A percentile compares a stretch with the other conserved stretches of the same genome.
phyloP scores from a whole-genome alignment of 2,329 filamentous ascomycete species.

The Aspergillus sp. region DNA sequence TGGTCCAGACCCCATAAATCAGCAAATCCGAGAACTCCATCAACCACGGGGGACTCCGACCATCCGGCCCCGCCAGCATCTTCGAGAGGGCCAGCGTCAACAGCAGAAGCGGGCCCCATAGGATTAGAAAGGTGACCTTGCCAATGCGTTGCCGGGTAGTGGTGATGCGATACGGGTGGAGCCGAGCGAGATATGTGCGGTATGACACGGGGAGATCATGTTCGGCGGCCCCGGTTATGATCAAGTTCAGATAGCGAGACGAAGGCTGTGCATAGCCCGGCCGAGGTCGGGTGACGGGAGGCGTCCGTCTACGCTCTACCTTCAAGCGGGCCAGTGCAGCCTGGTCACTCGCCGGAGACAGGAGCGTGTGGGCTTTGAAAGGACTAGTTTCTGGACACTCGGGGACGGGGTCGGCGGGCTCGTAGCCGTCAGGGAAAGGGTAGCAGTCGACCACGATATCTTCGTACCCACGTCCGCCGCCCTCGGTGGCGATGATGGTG shows the following conservation, averaged over 20 bases:
- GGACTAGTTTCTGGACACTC: constrained; percentile 60
- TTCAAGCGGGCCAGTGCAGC: constrained; percentile 1
- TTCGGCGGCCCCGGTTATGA: constrained; percentile 75
- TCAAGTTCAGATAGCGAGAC: constrained; percentile 75
- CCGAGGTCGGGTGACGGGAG: constrained; percentile 54
- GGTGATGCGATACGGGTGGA: constrained; percentile 72
- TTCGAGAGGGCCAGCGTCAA: constrained; percentile 48
- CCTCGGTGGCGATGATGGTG: constrained; percentile 86
- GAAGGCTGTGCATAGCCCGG: constrained; percentile 78
- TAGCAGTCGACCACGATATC: constrained; percentile 80
- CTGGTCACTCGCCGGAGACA: constrained; percentile 54
- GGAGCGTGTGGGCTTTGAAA: constrained; percentile 84
- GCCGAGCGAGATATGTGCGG: constrained; percentile 65
- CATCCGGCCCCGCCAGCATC: constrained; percentile 61
- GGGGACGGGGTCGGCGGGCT: constrained; percentile 58
- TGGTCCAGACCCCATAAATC: constrained; percentile 60
- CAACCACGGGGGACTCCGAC: constrained; percentile 69
- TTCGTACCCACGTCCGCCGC: constrained; percentile 78
- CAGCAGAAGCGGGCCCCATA: constrained; percentile 61
- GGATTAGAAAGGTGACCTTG: constrained; percentile 57
- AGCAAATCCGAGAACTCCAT: constrained; percentile 50
- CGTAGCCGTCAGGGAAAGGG: constrained; percentile 56
- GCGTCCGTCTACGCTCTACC: constrained; percentile 27
- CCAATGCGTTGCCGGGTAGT: constrained; percentile 66
- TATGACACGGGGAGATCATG: constrained; percentile 79